Conservation (phyloP, 2,329 filamentous ascomycete genomes). For the Botrytis fragariae region DNA sequence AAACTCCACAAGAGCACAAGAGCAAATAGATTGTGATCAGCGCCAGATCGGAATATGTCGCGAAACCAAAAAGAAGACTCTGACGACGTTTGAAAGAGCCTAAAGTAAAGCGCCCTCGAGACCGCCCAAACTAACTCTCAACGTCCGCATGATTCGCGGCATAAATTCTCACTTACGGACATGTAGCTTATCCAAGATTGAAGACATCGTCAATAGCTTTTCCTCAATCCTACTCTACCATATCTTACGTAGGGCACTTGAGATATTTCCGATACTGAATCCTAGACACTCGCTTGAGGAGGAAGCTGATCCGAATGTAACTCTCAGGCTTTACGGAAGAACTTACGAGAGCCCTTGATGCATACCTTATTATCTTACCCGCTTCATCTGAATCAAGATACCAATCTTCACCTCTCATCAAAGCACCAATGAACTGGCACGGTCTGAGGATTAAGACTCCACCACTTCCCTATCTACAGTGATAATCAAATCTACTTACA, state of each 20-base stretch:
- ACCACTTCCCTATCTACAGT: conserved; percentile 14
- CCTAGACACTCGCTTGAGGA: conserved; percentile 9
- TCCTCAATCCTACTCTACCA: background rate
- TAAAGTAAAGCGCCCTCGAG: background rate
- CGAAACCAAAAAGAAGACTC: conserved; percentile 8
- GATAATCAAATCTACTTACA: conserved; percentile 4
- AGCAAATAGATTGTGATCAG: conserved; percentile 14
- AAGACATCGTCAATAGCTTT: conserved; percentile 11
- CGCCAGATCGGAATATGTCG: background rate
- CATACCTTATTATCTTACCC: conserved; percentile 5
- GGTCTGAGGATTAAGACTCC: background rate
- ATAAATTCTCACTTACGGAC: background rate
- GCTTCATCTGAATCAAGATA: background rate
- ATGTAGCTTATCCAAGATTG: conserved; percentile 1
- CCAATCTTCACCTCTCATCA: background rate
- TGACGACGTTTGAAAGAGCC: conserved; percentile 2
- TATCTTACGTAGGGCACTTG: background rate
- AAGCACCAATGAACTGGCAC: background rate
- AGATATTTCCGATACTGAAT: background rate
- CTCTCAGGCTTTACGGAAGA: conserved; percentile 1
- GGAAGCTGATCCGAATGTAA: conserved; percentile 18
- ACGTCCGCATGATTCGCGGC: conserved; percentile 6
- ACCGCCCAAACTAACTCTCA: background rate
- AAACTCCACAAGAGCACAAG: conserved; percentile 4
- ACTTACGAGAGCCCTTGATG: conserved; percentile 14